A percentile compares a stretch with the other conserved stretches of the same genome.
Conservation (phyloP, 257 asterid species). For the Eucommia ulmoides region DNA sequence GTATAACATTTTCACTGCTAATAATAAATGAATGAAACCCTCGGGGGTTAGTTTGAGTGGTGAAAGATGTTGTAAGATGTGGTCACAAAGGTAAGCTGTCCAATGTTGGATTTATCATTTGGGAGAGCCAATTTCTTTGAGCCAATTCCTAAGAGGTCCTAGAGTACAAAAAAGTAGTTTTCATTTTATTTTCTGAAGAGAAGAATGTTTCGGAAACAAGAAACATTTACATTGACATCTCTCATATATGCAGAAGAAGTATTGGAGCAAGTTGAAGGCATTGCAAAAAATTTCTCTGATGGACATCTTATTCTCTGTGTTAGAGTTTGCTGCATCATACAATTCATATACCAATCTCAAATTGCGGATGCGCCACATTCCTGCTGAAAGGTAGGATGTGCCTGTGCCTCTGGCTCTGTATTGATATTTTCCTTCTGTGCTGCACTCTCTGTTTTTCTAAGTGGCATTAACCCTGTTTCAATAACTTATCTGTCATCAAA, state of each 20-base stretch:
- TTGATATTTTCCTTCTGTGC: slow-evolving; percentile 4
- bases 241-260: slow-evolving; percentile 55
- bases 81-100: no score
- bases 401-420: slow-evolving; percentile 4
- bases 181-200: no score
- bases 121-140: no score
- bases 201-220: no score
- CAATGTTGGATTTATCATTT: no score
- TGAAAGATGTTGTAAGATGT: no score
- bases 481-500: slow-evolving; percentile 14
- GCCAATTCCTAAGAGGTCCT: no score
- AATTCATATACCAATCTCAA: slow-evolving; percentile 79
- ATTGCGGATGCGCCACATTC: slow-evolving; percentile 74
- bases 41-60: no score
- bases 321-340: slow-evolving; percentile 96
- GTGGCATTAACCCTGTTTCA: neutral
- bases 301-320: slow-evolving; percentile 78
- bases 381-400: slow-evolving; percentile 64
- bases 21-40: no score
- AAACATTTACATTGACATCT: neutral
- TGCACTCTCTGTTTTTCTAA: neutral
- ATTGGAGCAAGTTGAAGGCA: slow-evolving; percentile 74
- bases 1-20: no score
- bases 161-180: no score
- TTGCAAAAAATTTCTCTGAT: slow-evolving; percentile 66